Conservation (phyloP, 305 asterid genomes). For the Fraxinus ornus region DNA sequence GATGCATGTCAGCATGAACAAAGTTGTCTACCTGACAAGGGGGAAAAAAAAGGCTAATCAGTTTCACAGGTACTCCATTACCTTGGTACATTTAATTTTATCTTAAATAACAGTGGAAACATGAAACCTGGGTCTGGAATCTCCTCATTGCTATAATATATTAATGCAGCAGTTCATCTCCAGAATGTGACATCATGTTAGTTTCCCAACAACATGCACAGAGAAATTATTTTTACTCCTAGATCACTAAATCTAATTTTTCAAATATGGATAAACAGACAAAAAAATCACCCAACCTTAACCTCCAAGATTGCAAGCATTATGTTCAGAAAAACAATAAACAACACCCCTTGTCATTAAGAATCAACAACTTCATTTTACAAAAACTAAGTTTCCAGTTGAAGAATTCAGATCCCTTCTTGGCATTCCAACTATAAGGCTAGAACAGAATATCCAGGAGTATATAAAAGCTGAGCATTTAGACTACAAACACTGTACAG, state of each 20-base stretch:
- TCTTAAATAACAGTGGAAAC: too few relatives aligned
- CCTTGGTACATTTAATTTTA: too few relatives aligned
- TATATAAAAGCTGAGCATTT: neutral
- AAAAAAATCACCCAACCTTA: neutral
- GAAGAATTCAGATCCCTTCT: neutral
- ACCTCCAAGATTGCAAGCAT: neutral
- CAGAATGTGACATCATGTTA: neutral
- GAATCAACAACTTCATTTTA: neutral
- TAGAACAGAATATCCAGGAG: neutral
- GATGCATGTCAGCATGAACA: conserved; percentile 99
- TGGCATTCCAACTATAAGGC: neutral
- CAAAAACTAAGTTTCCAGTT: neutral
- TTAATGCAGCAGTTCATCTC: neutral
- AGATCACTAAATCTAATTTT: neutral
- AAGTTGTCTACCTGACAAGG: conserved; percentile 99
- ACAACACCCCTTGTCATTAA: neutral
- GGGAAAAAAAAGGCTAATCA: too few relatives aligned
- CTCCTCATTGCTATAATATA: neutral
- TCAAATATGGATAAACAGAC: neutral
- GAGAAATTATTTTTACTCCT: neutral
- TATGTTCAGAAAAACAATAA: neutral
- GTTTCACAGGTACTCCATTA: neutral
- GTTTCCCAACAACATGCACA: neutral
- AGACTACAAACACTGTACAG: neutral
- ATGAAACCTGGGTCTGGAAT: too few relatives aligned